Percentiles rank a stretch among this genome's conserved stretches.
Conservation (phyloP, 495 filamentous ascomycete species). For the Geopyxis carbonaria region DNA sequence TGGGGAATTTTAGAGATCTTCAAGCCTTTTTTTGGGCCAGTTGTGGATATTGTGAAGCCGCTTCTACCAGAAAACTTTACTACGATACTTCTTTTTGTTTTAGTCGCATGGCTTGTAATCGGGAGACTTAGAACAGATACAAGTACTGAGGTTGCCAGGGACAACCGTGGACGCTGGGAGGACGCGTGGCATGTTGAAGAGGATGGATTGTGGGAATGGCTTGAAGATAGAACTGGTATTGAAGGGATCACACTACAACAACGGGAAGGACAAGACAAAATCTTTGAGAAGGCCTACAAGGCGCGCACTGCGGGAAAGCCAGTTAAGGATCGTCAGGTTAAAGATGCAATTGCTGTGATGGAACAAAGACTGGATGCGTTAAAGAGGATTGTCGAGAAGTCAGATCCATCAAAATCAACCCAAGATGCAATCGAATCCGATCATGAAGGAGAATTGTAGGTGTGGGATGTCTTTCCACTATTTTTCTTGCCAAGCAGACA, state of each 20-base stretch:
- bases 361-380: conserved; percentile 63
- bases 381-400: conserved; percentile 38
- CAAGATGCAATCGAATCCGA: background rate
- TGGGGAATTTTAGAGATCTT: conserved; percentile 77
- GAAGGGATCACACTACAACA: conserved; percentile 38
- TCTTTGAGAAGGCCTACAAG: conserved; percentile 26
- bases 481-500: too few species aligned
- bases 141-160: conserved; percentile 23
- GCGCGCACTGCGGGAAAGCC: conserved; percentile 28
- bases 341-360: conserved; percentile 68
- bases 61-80: conserved; percentile 53
- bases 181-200: conserved; percentile 86
- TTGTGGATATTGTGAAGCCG: conserved; percentile 51
- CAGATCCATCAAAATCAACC: conserved; percentile 1
- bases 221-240: conserved; percentile 72
- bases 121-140: conserved; percentile 22
- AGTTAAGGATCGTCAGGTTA: conserved; percentile 65
- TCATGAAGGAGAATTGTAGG: too few species aligned
- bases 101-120: conserved; percentile 31
- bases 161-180: conserved; percentile 43
- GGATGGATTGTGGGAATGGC: conserved; percentile 85
- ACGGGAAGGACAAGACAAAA: conserved; percentile 26
- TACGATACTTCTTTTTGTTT: conserved; percentile 39
- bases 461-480: too few species aligned
- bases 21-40: conserved; percentile 48